A percentile compares a stretch with the other conserved stretches of the same genome.
These are phyloP conservation scores for Triticum aestivum DNA, from an alignment of 176 grass and related monocot genomes.

Conservation along the genomic window DNA sequence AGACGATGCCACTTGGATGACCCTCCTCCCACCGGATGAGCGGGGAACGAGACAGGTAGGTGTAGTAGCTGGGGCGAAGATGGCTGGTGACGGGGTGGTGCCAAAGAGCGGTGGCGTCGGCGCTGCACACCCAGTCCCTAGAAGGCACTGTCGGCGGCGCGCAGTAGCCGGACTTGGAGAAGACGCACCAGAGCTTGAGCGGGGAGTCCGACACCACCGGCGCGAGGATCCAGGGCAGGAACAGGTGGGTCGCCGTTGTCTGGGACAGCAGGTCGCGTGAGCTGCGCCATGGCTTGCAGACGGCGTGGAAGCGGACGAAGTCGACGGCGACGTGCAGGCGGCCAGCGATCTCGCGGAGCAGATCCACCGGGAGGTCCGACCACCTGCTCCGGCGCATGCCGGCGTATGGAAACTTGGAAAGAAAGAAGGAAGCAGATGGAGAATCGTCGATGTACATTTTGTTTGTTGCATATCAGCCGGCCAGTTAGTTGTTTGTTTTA, in stretches of 20 bases:
- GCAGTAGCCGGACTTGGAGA: not conserved
- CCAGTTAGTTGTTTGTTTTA: too few species aligned
- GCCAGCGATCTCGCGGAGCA: not conserved
- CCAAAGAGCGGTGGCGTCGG: not conserved
- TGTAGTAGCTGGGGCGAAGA: not conserved
- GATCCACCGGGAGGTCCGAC: not conserved
- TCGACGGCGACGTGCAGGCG: not conserved
- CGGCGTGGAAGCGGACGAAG: not conserved
- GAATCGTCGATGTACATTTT: not conserved
- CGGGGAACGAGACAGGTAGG: not conserved
- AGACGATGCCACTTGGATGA: not conserved
- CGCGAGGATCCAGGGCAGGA: not conserved
- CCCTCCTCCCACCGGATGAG: not conserved
- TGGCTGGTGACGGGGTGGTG: not conserved
- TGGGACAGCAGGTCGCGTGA: not conserved
- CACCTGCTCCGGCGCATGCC: not conserved
- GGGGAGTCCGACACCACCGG: not conserved
- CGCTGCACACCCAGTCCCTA: not conserved
- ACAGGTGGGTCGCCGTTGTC: not conserved
- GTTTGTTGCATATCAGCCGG: too few species aligned
- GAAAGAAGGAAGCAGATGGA: not conserved
- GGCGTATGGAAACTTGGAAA: not conserved
- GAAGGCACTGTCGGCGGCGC: not conserved
- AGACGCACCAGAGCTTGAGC: not conserved
- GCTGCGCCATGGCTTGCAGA: not conserved